Base-by-base conservation (phyloP, 2,329 filamentous ascomycete species). In the Macroventuria anomochaeta region DNA sequence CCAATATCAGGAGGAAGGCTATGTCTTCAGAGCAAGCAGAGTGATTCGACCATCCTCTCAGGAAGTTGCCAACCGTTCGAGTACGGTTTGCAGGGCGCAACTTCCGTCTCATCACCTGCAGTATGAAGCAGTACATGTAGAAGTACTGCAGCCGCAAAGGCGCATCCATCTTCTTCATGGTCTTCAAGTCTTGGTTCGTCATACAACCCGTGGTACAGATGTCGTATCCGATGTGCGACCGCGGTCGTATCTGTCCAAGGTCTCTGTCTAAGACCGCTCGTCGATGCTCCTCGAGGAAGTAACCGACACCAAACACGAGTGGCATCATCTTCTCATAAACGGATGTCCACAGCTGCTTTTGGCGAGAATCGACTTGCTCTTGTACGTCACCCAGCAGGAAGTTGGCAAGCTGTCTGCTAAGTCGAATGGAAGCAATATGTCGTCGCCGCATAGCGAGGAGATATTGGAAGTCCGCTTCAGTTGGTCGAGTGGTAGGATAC, bases 81-180 rank as follows among this genome's bases (percentile, higher is more conserved):
- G 65, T 61, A 36, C 64, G 66, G 34, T 62, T 65, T 2, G 67
- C 64, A 33, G 71, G 68, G 6, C 68, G 68, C 50, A 73, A 53
- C 55, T 70, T 72, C 18, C 66, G 61, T 43, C 61, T 61, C 40
- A 74, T 50, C 7, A 72, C 69, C 57, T 72, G 70, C 37, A 75
- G 51, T 17, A 74, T 66, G 55, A 75, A 73, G 63, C 64, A 70
- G 56, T 73, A 74, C 68, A 71, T 73, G 61, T 70, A 72, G 50
- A 68, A 73, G 57, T 68, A 75, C 49, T 72, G 70, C 46, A 74
- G 41, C n/a, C 71, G 66, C 51, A 73, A 46, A 12, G 65, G 65
- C 31, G 62, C 62, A 15, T 74, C 71, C 38, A 73, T 61, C 25
- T 58, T 64, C 51, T 59, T 67, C 51, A 74, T 56, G 18, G 72